Percentiles rank a stretch among this genome's conserved stretches.
Conservation (phyloP, 225 moss, liverwort and hornwort species). For the Anthoceros angustus region DNA sequence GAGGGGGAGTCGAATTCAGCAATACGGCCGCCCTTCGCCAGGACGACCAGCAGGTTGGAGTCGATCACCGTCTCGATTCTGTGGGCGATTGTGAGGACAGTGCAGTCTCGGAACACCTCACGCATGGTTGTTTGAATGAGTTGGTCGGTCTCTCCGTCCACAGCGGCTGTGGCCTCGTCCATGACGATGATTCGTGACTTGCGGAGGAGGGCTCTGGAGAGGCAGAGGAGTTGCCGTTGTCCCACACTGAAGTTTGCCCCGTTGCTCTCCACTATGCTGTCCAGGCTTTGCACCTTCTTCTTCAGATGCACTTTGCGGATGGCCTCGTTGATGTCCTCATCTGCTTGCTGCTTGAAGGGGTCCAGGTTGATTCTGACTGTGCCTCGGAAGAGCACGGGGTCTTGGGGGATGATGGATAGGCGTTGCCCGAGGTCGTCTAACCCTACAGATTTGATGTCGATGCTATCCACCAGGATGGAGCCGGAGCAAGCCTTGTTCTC, state of each 20-base stretch:
- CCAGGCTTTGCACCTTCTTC: neutral
- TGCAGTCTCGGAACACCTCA: neutral
- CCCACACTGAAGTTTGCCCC: conserved; percentile 3
- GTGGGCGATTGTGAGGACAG: conserved; percentile 12
- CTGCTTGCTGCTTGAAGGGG: conserved; percentile 34
- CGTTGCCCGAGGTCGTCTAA: conserved; percentile 43
- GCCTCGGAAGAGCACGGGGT: conserved; percentile 21
- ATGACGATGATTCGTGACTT: conserved; percentile 3
- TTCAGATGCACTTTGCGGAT: conserved; percentile 2
- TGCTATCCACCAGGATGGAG: conserved; percentile 40
- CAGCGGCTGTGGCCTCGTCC: neutral
- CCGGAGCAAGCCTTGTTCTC: conserved; percentile 39
- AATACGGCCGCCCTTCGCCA: conserved; percentile 16
- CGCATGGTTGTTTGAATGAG: neutral
- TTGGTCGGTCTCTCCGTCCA: neutral
- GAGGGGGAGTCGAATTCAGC: conserved; percentile 23
- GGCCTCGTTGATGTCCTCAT: conserved; percentile 18
- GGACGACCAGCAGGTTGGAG: conserved; percentile 7
- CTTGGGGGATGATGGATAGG: conserved; percentile 52
- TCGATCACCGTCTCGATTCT: conserved; percentile 14
- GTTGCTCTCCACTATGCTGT: neutral
- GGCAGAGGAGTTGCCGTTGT: neutral
- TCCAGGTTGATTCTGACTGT: conserved; percentile 51
- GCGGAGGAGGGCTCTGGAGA: neutral
- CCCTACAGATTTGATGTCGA: conserved; percentile 44